Evolutionary conservation across 1,139 yeast genomes (phyloP), one percentile per base, ranked within the genome.

Genomic region (Yamadazyma spencermartinsiae): DNA sequence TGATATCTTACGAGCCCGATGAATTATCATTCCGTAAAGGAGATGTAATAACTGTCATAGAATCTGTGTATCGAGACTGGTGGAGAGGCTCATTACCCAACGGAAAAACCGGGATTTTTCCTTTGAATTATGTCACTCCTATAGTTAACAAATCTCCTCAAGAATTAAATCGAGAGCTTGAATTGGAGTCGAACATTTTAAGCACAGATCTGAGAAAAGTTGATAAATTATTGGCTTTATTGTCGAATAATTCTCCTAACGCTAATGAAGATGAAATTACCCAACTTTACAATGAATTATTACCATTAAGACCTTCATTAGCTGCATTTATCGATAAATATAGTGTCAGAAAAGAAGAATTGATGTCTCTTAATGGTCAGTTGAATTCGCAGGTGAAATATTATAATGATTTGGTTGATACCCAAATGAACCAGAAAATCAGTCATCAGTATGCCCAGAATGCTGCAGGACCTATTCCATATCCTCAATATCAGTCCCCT

Each of bases 51-150:
- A 83, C 85, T 1, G 96, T 92, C 1, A 74, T 90, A 35, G 98
- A 89, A 53, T 77, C 86, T 13, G 95, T 86, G 5, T 89, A 89
- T 60, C 75, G 88, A 45, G 98, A 92, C 58, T 92, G 98, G 98
- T 87, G 97, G 86, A 75, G 88, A 50, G 98, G 98, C 4, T 79
- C 92, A 4, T 65, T 90, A 37, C 62, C 74, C 3, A 74, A 78
- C 41, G 97, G 97, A 0, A 74, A 74, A 40, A 72, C 80, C 33
- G 98, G 98, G 20, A 84, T 92, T n/a, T 89, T 92, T 63, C 98
- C 98, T 0, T 73, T 87, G 41, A 92, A 92, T 60, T 92, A 92
- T 56, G 98, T 92, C 1, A 79, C 89, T 2, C 90, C 90, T 3
- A 68, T 89, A 9, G 77, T 81, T 1, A 85, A 80, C 36, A 83